Conservation (phyloP, 2,329 filamentous ascomycete genomes). For the Alternaria longipes region DNA sequence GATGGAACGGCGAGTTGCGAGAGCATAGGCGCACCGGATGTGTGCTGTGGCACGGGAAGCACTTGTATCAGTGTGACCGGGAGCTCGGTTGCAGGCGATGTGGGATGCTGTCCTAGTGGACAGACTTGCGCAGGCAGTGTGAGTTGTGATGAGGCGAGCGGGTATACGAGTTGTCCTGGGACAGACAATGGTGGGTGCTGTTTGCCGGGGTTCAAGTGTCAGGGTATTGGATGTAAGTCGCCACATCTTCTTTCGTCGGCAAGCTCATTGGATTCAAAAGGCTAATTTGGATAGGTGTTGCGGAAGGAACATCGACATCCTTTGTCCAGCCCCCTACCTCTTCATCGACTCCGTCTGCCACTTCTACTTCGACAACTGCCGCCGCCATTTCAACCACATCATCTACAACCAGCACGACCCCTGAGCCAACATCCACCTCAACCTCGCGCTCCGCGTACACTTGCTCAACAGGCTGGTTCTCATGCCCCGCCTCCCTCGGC, state of each 20-base stretch:
- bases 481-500: slow-evolving; percentile 57
- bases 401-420: slow-evolving; percentile 14
- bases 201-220: slow-evolving; percentile 74
- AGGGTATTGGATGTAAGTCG: slow-evolving; percentile 73
- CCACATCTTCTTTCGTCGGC: fast-evolving
- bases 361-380: slow-evolving; percentile 49
- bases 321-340: slow-evolving; percentile 38
- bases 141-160: slow-evolving; percentile 65
- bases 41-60: slow-evolving; percentile 74
- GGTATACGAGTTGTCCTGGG: slow-evolving; percentile 71
- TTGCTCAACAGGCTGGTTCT: slow-evolving; percentile 57
- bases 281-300: slow-evolving; percentile 35
- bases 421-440: slow-evolving; percentile 16
- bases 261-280: no score
- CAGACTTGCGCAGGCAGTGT: slow-evolving; percentile 70
- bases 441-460: slow-evolving; percentile 35
- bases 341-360: neutral
- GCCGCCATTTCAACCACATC: slow-evolving; percentile 50
- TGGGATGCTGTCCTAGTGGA: slow-evolving; percentile 79
- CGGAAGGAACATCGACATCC: slow-evolving; percentile 41
- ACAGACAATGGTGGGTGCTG: slow-evolving; percentile 78
- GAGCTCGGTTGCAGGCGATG: slow-evolving; percentile 69
- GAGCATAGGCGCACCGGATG: slow-evolving; percentile 71
- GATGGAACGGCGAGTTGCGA: slow-evolving; percentile 71
- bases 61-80: slow-evolving; percentile 64